These are phyloP conservation scores for Mrakia frigida DNA, from an alignment of 768 basidiomycete species.

Conservation along the genomic window DNA sequence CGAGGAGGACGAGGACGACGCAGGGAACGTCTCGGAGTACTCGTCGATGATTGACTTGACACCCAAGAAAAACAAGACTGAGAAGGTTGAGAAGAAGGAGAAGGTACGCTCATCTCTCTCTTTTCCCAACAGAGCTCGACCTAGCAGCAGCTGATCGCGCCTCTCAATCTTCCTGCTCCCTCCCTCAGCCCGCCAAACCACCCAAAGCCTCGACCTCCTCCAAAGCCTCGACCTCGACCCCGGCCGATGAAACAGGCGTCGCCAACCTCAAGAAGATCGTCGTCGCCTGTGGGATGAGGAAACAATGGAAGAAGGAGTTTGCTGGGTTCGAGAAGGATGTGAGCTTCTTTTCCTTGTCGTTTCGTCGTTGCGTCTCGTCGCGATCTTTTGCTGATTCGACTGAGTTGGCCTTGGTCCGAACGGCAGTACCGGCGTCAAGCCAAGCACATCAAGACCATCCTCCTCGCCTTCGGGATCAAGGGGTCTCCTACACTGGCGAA, in stretches of 20 bases:
- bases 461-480: not conserved
- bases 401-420: not conserved
- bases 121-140: not conserved
- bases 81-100: not conserved
- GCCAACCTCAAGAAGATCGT: slow-evolving; percentile 4
- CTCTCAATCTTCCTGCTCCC: not conserved
- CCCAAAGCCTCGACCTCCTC: not conserved
- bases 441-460: not conserved
- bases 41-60: not conserved
- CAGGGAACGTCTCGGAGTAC: not conserved
- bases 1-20: not conserved
- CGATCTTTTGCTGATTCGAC: not conserved
- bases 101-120: not conserved
- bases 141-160: not conserved
- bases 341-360: not conserved
- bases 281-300: slow-evolving; percentile 9
- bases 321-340: slow-evolving; percentile 12
- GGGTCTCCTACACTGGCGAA: not conserved
- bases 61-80: not conserved
- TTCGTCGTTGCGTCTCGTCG: not conserved
- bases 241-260: not conserved
- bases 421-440: not conserved
- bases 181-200: not conserved
- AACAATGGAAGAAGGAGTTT: slow-evolving; percentile 9
- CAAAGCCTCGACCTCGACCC: not conserved